Base-by-base conservation (phyloP, 768 basidiomycete species). In the Suillus variegatus region DNA sequence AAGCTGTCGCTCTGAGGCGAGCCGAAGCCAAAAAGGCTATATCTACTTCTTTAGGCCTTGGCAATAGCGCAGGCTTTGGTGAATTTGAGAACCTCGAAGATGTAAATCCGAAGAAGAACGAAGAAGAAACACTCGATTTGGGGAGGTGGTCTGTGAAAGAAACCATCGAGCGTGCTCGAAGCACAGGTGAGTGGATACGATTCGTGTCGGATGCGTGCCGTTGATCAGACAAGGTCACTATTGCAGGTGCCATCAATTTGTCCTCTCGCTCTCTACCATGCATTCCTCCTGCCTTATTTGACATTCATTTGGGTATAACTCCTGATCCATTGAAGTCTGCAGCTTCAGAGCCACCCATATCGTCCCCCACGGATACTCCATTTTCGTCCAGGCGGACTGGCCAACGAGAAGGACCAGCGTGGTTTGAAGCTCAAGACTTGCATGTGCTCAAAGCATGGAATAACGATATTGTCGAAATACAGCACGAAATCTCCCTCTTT, bases 391-490 rank as follows among this genome's bases (percentile, higher is more conserved):
- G 78, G 64, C 80, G 80, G 51, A 75, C 79, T 10, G 80, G 78
- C 40, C 80, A 82, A 61, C 79, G 77, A 40, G 78, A 81, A 57
- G 69, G 71, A 25, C 86, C 90, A 14, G 82, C 90, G 1, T 93
- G 93, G 91, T 95, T 88, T 69, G 92, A 94, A 72, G 89, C 89
- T 1, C 89, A 91, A 72, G 93, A 95, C 75, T 77, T 95, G 25
- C 84, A 85, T 44, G 79, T 90, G 6, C 77, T 95, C 51, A 94
- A 93, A 72, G 88, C 87, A 18, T 90, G 89, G 85, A 90, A 88
- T 70, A 94, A 95, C 70, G 88, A 90, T 22, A 93, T 95, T 49
- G 68, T 84, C 20, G 90, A 92, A 71, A 82, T 95, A 36, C 93
- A 94, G 68, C 88, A 87, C 28, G 93, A 95, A 73, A 89, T 95